Evolutionary conservation across 73 alveolate genomes (phyloP).

Genomic region (Stentor coeruleus): DNA sequence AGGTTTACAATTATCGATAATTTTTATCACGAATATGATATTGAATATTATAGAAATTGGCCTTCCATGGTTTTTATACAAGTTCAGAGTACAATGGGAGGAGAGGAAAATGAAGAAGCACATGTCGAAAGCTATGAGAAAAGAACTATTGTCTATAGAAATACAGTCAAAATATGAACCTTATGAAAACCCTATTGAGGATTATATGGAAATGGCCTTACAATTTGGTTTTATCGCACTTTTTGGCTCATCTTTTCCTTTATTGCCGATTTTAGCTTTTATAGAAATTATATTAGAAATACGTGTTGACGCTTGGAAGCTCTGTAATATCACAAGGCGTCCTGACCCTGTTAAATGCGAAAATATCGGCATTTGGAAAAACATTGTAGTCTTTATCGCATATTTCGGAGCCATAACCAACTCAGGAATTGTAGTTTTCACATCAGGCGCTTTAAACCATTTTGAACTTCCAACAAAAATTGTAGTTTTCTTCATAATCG

Average conservation of each 20-base stretch:
- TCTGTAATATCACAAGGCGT: background rate
- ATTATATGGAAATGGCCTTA: slow-evolving; percentile 18
- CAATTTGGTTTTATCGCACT: slow-evolving; percentile 8
- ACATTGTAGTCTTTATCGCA: background rate
- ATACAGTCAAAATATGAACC: background rate
- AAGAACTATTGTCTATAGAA: background rate
- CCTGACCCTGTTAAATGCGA: slow-evolving; percentile 15
- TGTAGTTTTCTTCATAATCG: background rate
- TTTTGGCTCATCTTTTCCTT: slow-evolving; percentile 23
- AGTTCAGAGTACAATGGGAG: background rate
- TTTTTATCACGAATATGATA: background rate
- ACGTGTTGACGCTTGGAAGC: slow-evolving; percentile 24
- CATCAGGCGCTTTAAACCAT: background rate
- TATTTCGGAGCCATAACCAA: background rate
- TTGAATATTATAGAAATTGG: slow-evolving; percentile 2
- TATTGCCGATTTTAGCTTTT: background rate
- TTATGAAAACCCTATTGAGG: slow-evolving; percentile 2
- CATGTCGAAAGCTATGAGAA: background rate
- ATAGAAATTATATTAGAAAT: slow-evolving; percentile 1
- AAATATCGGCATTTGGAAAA: slow-evolving; percentile 13
- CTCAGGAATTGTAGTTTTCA: background rate
- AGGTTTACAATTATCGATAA: background rate
- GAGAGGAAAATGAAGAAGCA: slow-evolving; percentile 1
- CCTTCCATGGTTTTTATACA: background rate
- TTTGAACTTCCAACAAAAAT: background rate